These are phyloP conservation scores for Amanita subjunquillea DNA, from an alignment of 768 basidiomycete species.

Conservation along the genomic window DNA sequence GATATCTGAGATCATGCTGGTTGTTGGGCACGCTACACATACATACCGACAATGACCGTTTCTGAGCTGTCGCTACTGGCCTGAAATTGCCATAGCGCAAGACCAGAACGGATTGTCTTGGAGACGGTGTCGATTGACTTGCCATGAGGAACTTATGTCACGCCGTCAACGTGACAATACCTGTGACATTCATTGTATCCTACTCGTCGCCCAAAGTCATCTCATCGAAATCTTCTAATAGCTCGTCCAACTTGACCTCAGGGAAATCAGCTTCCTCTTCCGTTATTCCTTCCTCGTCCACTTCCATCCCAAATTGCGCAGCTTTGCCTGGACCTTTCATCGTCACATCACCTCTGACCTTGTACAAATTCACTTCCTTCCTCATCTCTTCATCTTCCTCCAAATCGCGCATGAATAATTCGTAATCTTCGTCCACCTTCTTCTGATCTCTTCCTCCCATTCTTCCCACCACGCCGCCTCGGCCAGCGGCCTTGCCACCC, in stretches of 20 bases:
- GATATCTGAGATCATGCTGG: too few relatives aligned
- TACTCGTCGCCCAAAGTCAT: constrained; percentile 55
- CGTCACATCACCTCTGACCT: constrained; percentile 37
- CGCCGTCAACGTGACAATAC: too few relatives aligned
- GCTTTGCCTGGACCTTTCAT: constrained; percentile 43
- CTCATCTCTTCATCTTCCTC: constrained; percentile 95
- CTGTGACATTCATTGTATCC: too few relatives aligned
- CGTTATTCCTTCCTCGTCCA: constrained; percentile 44
- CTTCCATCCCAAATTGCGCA: constrained; percentile 55
- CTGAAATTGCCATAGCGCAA: too few relatives aligned
- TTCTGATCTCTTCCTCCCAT: constrained; percentile 83
- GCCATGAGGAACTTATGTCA: too few relatives aligned
- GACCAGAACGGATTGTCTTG: too few relatives aligned
- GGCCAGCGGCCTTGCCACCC: constrained; percentile 41
- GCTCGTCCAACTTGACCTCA: constrained; percentile 71
- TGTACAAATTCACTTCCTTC: constrained; percentile 80
- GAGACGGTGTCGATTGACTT: too few relatives aligned
- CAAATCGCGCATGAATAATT: constrained; percentile 85
- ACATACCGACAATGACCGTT: too few relatives aligned
- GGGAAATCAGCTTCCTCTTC: constrained; percentile 85
- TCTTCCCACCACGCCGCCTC: constrained; percentile 67
- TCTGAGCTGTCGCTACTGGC: too few relatives aligned
- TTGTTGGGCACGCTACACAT: too few relatives aligned
- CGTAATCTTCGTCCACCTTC: constrained; percentile 96
- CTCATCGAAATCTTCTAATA: constrained; percentile 88